A percentile compares a stretch with the other conserved stretches of the same genome.
Evolutionary conservation across 2,329 filamentous ascomycete genomes (phyloP).

Genomic region (Talaromyces albobiverticillius): DNA sequence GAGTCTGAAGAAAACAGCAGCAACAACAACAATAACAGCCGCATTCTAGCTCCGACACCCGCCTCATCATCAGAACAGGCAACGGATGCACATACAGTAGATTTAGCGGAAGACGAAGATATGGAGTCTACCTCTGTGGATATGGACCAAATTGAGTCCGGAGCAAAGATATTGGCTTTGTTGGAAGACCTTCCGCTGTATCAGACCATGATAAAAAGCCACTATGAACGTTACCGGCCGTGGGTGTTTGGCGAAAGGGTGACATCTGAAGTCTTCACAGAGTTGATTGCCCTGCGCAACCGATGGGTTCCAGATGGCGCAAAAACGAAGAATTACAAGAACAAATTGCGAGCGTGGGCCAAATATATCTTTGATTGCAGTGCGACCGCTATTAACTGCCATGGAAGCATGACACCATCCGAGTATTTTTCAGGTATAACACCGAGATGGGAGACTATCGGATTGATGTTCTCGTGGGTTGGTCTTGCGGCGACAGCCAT

Average conservation of each 20-base stretch:
- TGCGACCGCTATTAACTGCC: neutral
- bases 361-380: constrained; percentile 17
- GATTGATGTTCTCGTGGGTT: constrained; percentile 7
- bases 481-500: constrained; percentile 1
- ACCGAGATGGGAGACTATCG: constrained; percentile 9
- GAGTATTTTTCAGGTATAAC: constrained; percentile 5
- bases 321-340: neutral
- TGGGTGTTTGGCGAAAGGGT: constrained; percentile 4
- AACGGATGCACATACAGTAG: neutral
- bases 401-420: neutral
- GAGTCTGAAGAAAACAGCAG: constrained; percentile 7
- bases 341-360: constrained; percentile 14
- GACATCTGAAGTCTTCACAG: neutral
- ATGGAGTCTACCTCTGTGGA: neutral
- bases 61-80: neutral
- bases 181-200: constrained; percentile 4
- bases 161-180: neutral
- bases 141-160: neutral
- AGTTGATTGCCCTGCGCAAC: neutral
- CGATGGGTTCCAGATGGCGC: neutral
- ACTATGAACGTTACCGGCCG: neutral
- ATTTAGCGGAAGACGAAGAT: neutral
- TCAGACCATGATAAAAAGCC: neutral
- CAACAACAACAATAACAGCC: too few relatives aligned
- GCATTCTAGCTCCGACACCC: neutral